phyloP scores from a whole-genome alignment of 306 rosid genomes.

The Neltuma alba region DNA sequence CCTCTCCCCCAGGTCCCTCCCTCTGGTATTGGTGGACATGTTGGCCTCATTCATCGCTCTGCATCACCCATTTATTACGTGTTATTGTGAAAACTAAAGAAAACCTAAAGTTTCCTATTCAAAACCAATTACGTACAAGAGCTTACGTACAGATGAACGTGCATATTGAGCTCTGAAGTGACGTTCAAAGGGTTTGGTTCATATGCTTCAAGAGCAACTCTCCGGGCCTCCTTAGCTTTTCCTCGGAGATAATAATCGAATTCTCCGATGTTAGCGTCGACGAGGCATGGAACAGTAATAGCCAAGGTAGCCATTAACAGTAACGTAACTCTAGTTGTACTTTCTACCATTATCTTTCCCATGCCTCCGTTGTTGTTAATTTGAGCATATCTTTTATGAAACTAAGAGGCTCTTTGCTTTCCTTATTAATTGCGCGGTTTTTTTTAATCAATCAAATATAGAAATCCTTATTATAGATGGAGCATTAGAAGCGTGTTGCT shows the following conservation, averaged over 20 bases:
- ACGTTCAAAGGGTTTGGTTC: slow-evolving; percentile 49
- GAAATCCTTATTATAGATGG: not conserved
- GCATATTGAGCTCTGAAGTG: slow-evolving; percentile 35
- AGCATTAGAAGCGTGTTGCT: not conserved
- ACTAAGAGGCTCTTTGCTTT: not conserved
- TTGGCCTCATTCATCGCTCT: slow-evolving; percentile 7
- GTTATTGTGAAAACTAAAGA: not conserved
- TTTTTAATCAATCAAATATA: no score
- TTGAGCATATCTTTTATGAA: not conserved
- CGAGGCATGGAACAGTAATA: slow-evolving; percentile 47
- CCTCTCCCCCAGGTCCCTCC: slow-evolving; percentile 39
- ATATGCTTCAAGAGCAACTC: slow-evolving; percentile 45
- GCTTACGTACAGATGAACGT: slow-evolving; percentile 38
- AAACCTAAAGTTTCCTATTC: no score
- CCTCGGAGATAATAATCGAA: slow-evolving; percentile 41
- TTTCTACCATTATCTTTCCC: slow-evolving; percentile 29
- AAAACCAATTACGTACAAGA: not conserved
- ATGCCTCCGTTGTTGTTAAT: not conserved
- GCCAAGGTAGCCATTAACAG: slow-evolving; percentile 39
- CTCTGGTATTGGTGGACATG: slow-evolving; percentile 48
- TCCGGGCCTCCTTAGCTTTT: slow-evolving; percentile 38
- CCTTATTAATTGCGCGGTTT: not conserved
- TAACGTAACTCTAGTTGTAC: slow-evolving; percentile 23
- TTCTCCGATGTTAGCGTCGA: slow-evolving; percentile 43
- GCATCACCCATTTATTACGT: not conserved